Evolutionary conservation across 2,329 filamentous ascomycete species (phyloP).

Genomic region (Sclerotinia borealis): DNA sequence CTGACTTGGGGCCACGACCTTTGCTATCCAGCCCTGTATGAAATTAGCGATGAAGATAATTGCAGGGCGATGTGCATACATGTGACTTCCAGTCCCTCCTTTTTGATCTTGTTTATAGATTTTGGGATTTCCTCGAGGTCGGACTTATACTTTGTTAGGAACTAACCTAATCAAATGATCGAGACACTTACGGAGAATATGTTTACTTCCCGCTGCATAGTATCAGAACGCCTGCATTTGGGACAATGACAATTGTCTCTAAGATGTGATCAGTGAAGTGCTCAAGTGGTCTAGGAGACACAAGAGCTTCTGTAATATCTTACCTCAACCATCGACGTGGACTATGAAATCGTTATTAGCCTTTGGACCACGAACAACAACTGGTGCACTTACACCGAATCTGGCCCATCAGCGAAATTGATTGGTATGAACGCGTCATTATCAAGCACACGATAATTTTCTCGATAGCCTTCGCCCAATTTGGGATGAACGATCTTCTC

Average conservation of each 20-base stretch:
- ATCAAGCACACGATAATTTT: background rate
- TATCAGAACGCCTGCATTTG: conserved; percentile 62
- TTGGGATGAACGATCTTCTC: conserved; percentile 1
- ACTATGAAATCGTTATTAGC: conserved; percentile 24
- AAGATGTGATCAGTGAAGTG: conserved; percentile 13
- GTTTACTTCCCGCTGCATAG: conserved; percentile 61
- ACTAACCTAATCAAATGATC: background rate
- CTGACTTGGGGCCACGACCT: conserved; percentile 39
- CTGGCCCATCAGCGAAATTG: background rate
- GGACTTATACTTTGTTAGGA: background rate
- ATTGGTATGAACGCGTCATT: background rate
- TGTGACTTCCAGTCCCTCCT: conserved; percentile 40
- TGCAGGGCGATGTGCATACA: conserved; percentile 40
- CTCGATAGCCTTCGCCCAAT: background rate
- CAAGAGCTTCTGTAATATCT: background rate
- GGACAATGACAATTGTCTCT: conserved; percentile 68
- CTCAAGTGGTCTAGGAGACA: background rate
- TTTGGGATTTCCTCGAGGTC: background rate
- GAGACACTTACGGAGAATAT: conserved; percentile 46
- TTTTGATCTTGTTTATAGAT: background rate
- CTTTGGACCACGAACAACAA: background rate
- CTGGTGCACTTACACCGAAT: background rate
- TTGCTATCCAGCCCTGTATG: conserved; percentile 45
- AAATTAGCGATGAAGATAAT: conserved; percentile 14
- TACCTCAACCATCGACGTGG: conserved; percentile 38